A percentile compares a stretch with the other conserved stretches of the same genome.
Conservation (phyloP, 345 rosid species). For the Mangifera indica region DNA sequence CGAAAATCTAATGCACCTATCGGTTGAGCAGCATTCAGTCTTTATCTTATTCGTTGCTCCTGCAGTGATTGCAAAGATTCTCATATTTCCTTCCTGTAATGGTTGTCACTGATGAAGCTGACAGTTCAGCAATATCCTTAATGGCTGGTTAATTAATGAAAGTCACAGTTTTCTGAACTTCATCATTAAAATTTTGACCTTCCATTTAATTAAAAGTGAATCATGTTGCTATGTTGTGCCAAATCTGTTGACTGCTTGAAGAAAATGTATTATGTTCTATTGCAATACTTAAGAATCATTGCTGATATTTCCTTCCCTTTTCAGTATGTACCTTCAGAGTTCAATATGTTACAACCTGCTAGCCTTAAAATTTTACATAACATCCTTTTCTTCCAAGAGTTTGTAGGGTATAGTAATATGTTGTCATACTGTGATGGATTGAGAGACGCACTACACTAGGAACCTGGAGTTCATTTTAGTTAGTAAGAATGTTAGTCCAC, state of each 20-base stretch:
- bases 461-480: not conserved
- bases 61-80: too few species aligned
- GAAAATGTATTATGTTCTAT: conserved; percentile 9
- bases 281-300: not conserved
- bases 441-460: not conserved
- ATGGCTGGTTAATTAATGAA: too few species aligned
- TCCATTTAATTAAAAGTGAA: not conserved
- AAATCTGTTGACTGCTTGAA: not conserved
- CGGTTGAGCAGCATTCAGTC: too few species aligned
- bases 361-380: not conserved
- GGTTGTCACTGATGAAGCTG: too few species aligned
- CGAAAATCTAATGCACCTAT: too few species aligned
- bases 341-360: not conserved
- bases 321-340: not conserved
- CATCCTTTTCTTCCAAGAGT: not conserved
- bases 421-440: not conserved
- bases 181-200: not conserved
- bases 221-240: not conserved
- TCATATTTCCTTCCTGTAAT: too few species aligned
- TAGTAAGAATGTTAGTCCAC: not conserved
- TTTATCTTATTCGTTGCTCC: too few species aligned
- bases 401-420: not conserved
- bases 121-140: too few species aligned
- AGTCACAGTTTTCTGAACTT: not conserved
- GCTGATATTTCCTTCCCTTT: not conserved